A percentile compares a stretch with the other conserved stretches of the same genome.
phyloP scores from a whole-genome alignment of 176 grass and related monocot species.

The Aechmea fasciata region DNA sequence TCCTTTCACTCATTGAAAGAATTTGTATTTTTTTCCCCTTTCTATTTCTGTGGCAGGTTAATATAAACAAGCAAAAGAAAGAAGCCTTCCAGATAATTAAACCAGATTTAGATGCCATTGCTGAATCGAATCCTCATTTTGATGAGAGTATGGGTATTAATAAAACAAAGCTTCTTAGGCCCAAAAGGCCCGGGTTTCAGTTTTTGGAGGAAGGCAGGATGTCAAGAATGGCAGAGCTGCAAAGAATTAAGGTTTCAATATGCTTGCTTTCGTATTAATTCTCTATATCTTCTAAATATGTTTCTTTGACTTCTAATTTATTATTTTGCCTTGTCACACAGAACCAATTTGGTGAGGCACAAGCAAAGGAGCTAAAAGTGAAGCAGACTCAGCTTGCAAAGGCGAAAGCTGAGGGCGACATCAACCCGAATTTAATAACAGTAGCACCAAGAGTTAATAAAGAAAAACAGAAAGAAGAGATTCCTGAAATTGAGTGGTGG shows the following conservation, averaged over 20 bases:
- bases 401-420: slow-evolving; percentile 78
- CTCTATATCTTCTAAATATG: neutral
- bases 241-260: slow-evolving; percentile 65
- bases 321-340: slow-evolving; percentile 4
- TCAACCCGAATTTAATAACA: slow-evolving; percentile 91
- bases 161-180: slow-evolving; percentile 75
- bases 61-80: slow-evolving; percentile 97
- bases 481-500: slow-evolving; percentile 97
- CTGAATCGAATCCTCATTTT: slow-evolving; percentile 71
- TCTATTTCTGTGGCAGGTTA: slow-evolving; percentile 47
- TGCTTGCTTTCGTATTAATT: neutral
- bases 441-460: slow-evolving; percentile 55
- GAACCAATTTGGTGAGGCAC: slow-evolving; percentile 98
- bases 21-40: slow-evolving; percentile 12
- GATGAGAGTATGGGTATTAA: slow-evolving; percentile 87
- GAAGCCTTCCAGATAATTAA: slow-evolving; percentile 97
- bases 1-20: neutral
- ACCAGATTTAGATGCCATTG: slow-evolving; percentile 86
- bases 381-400: slow-evolving; percentile 93
- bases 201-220: slow-evolving; percentile 86
- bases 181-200: slow-evolving; percentile 78
- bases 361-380: slow-evolving; percentile 79
- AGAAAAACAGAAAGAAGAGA: slow-evolving; percentile 76
- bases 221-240: slow-evolving; percentile 81
- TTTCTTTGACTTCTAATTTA: neutral